These are phyloP conservation scores for Colletotrichum tanaceti DNA, from an alignment of 2,329 filamentous ascomycete species.

Conservation along the genomic window DNA sequence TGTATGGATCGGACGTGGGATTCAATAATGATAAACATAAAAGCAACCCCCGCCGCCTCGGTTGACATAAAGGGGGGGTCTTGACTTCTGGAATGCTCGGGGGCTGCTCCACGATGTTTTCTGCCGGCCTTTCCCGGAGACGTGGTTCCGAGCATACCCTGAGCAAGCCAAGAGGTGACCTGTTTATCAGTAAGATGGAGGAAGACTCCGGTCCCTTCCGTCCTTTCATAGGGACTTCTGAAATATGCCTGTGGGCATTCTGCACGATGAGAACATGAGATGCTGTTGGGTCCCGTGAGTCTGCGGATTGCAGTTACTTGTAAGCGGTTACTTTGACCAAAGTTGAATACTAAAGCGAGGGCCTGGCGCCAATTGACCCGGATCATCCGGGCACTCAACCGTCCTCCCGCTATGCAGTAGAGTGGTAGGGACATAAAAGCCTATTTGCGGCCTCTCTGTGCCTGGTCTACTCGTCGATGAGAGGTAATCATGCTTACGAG, in stretches of 20 bases:
- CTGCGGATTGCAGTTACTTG: neutral
- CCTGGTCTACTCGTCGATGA: neutral
- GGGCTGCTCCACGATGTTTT: no score
- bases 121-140: no score
- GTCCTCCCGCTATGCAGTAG: neutral
- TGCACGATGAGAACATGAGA: neutral
- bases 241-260: neutral
- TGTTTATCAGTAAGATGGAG: neutral
- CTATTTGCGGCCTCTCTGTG: neutral
- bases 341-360: neutral
- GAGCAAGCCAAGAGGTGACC: no score
- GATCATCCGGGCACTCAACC: neutral
- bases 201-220: neutral
- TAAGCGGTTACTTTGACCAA: no score
- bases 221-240: neutral
- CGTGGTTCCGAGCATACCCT: no score
- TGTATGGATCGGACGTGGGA: no score
- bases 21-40: no score
- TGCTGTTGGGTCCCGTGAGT: neutral
- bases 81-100: no score
- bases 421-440: no score
- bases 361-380: neutral
- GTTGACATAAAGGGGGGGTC: no score
- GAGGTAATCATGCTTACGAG: neutral
- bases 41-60: no score